Conservation (phyloP, 495 filamentous ascomycete genomes). For the Penicillium tannophilum region DNA sequence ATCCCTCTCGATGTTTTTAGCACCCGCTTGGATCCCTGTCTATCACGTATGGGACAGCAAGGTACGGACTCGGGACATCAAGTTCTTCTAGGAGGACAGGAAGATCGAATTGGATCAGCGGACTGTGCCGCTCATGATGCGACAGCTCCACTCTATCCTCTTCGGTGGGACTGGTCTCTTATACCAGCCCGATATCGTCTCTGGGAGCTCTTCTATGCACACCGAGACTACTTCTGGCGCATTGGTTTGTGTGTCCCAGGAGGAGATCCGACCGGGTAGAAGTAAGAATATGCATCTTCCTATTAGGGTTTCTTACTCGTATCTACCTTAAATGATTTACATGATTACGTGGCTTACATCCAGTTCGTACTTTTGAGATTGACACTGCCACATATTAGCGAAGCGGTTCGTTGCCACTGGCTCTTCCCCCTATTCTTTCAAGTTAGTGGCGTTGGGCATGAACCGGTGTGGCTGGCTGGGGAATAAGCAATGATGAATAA, state of each 20-base stretch:
- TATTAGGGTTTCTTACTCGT: no score
- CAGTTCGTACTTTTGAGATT: background rate
- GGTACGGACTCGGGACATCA: slow-evolving; percentile 5
- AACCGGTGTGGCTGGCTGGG: slow-evolving; percentile 1
- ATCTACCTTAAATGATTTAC: no score
- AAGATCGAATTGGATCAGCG: background rate
- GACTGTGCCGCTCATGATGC: slow-evolving; percentile 19
- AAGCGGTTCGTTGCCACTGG: background rate
- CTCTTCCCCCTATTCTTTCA: background rate
- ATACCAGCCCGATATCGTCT: slow-evolving; percentile 69
- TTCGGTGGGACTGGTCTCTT: slow-evolving; percentile 35
- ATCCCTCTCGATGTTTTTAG: slow-evolving; percentile 14
- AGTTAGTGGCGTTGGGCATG: slow-evolving; percentile 1
- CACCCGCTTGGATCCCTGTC: slow-evolving; percentile 3
- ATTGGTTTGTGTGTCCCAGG: slow-evolving; percentile 88
- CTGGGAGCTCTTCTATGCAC: slow-evolving; percentile 92
- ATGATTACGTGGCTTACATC: background rate
- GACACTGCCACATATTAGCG: background rate
- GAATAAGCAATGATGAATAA: background rate
- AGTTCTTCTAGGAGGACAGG: slow-evolving; percentile 11
- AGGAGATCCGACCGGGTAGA: slow-evolving; percentile 59
- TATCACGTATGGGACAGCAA: background rate
- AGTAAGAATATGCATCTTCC: background rate
- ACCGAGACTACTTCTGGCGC: slow-evolving; percentile 96
- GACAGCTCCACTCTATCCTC: slow-evolving; percentile 21